Base-by-base conservation (phyloP, 805 yeast species). In the Kluyveromyces starmeri region DNA sequence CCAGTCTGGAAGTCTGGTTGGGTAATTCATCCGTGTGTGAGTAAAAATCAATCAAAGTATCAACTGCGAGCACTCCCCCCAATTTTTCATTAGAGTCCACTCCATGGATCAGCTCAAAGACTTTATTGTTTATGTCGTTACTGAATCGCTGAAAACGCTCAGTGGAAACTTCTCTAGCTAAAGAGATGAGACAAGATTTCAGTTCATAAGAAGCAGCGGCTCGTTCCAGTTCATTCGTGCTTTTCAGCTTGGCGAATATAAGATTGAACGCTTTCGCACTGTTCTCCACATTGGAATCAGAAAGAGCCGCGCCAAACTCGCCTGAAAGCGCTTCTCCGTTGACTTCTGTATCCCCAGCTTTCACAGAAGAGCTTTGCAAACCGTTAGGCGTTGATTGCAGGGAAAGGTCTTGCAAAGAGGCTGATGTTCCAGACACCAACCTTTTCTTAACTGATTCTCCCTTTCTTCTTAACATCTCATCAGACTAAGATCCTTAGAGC, bases 51-150 rank as follows among this genome's bases (percentile, higher is more conserved):
- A 89, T 83, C 40, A 89, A 68, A 2, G 92, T 77, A 56, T 84
- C 92, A 37, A 89, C 81, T 9, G 96, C 96, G 15, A 85, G 72
- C 20, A 89, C 79, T 27, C 96, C 97, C 13, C 96, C 97, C 23
- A 88, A 67, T 42, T 83, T 78, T 43, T 82, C 86, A 19, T 68
- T 58, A 5, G 77, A 60, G 44, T 82, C 89, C 7, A 76, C 68
- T 4, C 88, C 76, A 47, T 84, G 85, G 32, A 85, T 75, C 34
- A 86, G 67, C 51, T 83, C 95, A 54, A 85, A 86, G 13, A 92
- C 83, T 42, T 81, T 76, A 49, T 83, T 82, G 62, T 89, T 86
- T 42, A 89, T 79, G 39, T 80, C 88, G 53, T 82, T 84, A 55
- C 81, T 83, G 57, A 82, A 83, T 23, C 86, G 62, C 42, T 83